Base-by-base conservation (phyloP, 208 protist species). In the Trypanosomatidae sp. region DNA sequence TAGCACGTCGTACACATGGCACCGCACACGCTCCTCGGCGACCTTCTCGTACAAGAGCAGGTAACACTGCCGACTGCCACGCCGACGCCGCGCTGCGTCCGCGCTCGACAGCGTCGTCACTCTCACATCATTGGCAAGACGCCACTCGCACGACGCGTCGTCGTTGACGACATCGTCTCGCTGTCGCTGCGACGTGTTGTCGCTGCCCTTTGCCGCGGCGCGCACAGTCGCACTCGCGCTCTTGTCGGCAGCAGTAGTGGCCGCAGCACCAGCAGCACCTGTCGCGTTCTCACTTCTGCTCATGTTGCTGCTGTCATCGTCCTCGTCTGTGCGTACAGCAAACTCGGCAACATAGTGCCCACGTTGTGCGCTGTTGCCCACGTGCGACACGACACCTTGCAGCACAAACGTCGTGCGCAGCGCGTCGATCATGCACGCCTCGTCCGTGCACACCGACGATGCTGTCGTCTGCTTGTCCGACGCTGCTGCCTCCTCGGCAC, bases 271-370 rank as follows among this genome's bases (percentile, higher is more conserved):
- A n/a, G n/a, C n/a, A n/a, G n/a, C n/a, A n/a, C n/a, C n/a, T n/a
- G n/a, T n/a, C n/a, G n/a, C n/a, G n/a, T n/a, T n/a, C n/a, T n/a
- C n/a, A n/a, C n/a, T n/a, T n/a, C n/a, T n/a, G n/a, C n/a, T n/a
- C n/a, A 15, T 27, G 8, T 1, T 53, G n/a, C 47, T 33, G 13
- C 23, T 33, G 23, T 23, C 13, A 5, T 33, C 18, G 20, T 18
- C 32, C 24, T 21, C n/a, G 4, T 53, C 45, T 7, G 33, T 40
- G 6, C 54, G 41, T 6, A 65, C 54, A 4, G 55, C 58, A 27
- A 88, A 88, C 35, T 81, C 61, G 4, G 77, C 49, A 1, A 81
- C 56, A 58, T 87, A 87, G 58, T 87, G 77, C 5, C 77, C 77
- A 32, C 41, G 67, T 35, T 78, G 42, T 3, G 79, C 56, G 13